Evolutionary conservation across 1,284 basidiomycete genomes (phyloP).

Genomic region (Stereum hirsutum): DNA sequence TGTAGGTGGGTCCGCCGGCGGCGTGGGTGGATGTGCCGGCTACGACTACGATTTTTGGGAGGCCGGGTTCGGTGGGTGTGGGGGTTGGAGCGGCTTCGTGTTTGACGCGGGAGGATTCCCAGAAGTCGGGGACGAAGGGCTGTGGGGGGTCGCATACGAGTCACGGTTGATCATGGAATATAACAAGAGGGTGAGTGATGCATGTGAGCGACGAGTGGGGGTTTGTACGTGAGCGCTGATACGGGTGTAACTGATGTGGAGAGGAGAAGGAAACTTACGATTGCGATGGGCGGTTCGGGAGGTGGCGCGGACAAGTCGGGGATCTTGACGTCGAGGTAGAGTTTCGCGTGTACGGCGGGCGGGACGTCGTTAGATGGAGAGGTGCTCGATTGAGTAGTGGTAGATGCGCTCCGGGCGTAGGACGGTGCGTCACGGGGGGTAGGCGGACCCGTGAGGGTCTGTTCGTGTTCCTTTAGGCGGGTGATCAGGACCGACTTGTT

Average conservation of each 20-base stretch:
- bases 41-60: slow-evolving; percentile 68
- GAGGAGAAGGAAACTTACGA: slow-evolving; percentile 35
- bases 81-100: slow-evolving; percentile 14
- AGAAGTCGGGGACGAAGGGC: slow-evolving; percentile 70
- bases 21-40: slow-evolving; percentile 55
- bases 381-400: slow-evolving; percentile 15
- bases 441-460: slow-evolving; percentile 12
- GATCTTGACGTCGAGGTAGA: slow-evolving; percentile 40
- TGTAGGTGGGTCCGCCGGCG: slow-evolving; percentile 58
- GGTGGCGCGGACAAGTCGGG: slow-evolving; percentile 41
- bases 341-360: slow-evolving; percentile 16
- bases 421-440: slow-evolving; percentile 14
- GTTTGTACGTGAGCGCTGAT: background rate
- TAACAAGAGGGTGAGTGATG: slow-evolving; percentile 5
- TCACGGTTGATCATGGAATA: no score
- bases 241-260: background rate
- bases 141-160: slow-evolving; percentile 22
- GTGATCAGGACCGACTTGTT: slow-evolving; percentile 48
- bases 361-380: slow-evolving; percentile 4
- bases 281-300: slow-evolving; percentile 38
- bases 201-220: slow-evolving; percentile 3
- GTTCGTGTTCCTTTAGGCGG: slow-evolving; percentile 44
- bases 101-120: slow-evolving; percentile 45
- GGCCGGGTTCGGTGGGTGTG: slow-evolving; percentile 14
- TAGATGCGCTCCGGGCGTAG: slow-evolving; percentile 24